Percentiles rank a stretch among this genome's conserved stretches.
phyloP scores from a whole-genome alignment of 345 rosid species.

The Corymbia maculata region DNA sequence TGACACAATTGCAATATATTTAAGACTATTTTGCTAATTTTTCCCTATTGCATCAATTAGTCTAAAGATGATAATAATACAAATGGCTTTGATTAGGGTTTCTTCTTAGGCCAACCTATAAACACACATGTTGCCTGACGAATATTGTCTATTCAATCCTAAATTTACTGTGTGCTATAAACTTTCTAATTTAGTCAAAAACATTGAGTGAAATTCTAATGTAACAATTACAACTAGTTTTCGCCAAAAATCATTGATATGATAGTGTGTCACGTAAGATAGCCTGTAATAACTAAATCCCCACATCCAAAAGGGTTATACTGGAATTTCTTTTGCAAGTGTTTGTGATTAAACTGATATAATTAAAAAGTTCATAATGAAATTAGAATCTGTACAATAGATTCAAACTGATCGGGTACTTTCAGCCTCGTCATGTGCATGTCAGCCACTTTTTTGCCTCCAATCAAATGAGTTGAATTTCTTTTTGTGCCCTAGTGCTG shows the following conservation, averaged over 20 bases:
- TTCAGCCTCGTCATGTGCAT: too few species aligned
- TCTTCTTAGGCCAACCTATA: not conserved
- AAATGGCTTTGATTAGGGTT: not conserved
- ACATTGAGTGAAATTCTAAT: not conserved
- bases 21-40: too few species aligned
- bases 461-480: not conserved
- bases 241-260: rapidly evolving
- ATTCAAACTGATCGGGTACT: too few species aligned
- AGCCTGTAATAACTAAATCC: rapidly evolving
- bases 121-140: not conserved
- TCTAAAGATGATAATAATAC: not conserved
- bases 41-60: not conserved
- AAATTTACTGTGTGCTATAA: rapidly evolving
- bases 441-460: not conserved
- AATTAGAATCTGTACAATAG: too few species aligned
- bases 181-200: not conserved
- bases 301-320: too few species aligned
- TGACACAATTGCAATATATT: too few species aligned
- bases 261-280: rapidly evolving
- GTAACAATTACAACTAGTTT: rapidly evolving
- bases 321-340: too few species aligned
- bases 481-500: not conserved
- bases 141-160: not conserved
- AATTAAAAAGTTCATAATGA: rapidly evolving
- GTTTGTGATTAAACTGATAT: not conserved